Percentiles rank a stretch among this genome's conserved stretches.
Conservation (phyloP, 148 eudicot genomes). For the Spergularia marina region DNA sequence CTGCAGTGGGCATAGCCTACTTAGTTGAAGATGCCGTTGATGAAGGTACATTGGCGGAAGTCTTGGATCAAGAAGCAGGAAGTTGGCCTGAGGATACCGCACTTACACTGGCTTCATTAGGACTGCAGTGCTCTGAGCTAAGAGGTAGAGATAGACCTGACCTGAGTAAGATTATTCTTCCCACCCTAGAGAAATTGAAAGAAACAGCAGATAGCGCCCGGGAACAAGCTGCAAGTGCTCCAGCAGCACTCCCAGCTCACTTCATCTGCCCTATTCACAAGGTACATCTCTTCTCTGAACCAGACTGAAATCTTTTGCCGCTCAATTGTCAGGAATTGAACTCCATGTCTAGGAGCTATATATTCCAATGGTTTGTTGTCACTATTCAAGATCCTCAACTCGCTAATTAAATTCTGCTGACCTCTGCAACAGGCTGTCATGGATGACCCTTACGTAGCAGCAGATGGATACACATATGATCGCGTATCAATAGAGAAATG, state of each 20-base stretch:
- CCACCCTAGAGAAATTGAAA: slow-evolving; percentile 61
- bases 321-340: neutral
- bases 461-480: slow-evolving; percentile 85
- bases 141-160: slow-evolving; percentile 76
- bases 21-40: slow-evolving; percentile 61
- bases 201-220: slow-evolving; percentile 49
- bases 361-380: neutral
- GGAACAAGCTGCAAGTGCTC: slow-evolving; percentile 26
- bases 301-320: too few relatives aligned
- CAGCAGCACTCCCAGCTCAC: slow-evolving; percentile 45
- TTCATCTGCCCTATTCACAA: slow-evolving; percentile 75
- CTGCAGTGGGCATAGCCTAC: slow-evolving; percentile 54
- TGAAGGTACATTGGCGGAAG: slow-evolving; percentile 36
- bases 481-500: slow-evolving; percentile 68
- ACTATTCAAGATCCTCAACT: neutral
- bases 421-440: slow-evolving; percentile 55
- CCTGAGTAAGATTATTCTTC: slow-evolving; percentile 48
- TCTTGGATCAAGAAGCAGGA: slow-evolving; percentile 64
- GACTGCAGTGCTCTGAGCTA: slow-evolving; percentile 66
- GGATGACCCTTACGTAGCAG: slow-evolving; percentile 80
- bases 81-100: slow-evolving; percentile 74
- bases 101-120: slow-evolving; percentile 50
- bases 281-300: slow-evolving; percentile 32
- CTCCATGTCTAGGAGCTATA: neutral
- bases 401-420: neutral